phyloP scores from a whole-genome alignment of 129 eudicot species.

The Pulicaria dysenterica region DNA sequence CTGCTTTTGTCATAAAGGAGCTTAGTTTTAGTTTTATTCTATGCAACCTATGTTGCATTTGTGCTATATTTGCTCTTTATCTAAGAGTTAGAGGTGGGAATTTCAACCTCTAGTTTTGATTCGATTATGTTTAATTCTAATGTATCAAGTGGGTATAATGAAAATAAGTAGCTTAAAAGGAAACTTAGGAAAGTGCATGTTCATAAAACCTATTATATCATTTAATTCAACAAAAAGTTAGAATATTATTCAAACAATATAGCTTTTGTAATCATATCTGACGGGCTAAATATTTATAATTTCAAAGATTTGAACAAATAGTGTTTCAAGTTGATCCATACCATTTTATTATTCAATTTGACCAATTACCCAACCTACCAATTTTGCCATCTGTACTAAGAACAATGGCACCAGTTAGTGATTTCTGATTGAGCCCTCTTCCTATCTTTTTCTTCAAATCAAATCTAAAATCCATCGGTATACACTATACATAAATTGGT shows the following conservation, averaged over 20 bases:
- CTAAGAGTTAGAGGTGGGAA: background rate
- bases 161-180: background rate
- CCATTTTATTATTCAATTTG: background rate
- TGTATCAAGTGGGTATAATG: background rate
- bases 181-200: background rate
- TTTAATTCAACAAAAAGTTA: background rate
- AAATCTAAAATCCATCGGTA: background rate
- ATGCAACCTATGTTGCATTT: background rate
- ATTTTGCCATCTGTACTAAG: background rate
- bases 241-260: background rate
- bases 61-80: conserved; percentile 5
- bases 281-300: background rate
- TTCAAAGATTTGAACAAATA: background rate
- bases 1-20: background rate
- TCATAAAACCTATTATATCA: background rate
- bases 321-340: background rate
- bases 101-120: background rate
- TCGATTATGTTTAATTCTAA: background rate
- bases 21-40: background rate
- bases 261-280: background rate
- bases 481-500: background rate
- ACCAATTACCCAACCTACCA: background rate
- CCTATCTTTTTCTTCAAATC: background rate
- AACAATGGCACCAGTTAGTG: background rate
- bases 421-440: conserved; percentile 1